Base-by-base conservation (phyloP, 768 basidiomycete genomes). In the Boletus rex-veris region DNA sequence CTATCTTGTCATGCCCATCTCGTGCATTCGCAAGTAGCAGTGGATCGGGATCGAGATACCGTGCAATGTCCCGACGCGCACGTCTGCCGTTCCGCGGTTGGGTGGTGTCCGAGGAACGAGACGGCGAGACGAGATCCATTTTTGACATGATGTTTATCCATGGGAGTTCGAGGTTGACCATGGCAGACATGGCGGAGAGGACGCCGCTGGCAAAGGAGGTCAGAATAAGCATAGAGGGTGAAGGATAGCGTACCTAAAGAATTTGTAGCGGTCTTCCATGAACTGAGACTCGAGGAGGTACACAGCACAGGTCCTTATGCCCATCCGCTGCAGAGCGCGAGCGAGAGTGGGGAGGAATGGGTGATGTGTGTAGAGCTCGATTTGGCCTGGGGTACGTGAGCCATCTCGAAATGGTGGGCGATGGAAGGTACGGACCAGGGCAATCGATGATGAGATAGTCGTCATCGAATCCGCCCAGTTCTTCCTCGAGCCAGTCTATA, bases 141-240 rank as follows among this genome's bases (percentile, higher is more conserved):
- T 99, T 99, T 41, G 92, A 96, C 90, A 99, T 93, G 68, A 98
- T 74, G 64, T 98, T 98, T 57, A 99, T 86, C 88, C 93, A 95
- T 1, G 95, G 94, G 35, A 97, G 85, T 66, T 98, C 97, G 38
- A 99, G 81, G 63, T 93, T 94, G 35, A 98, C 90, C 97, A 99
- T 99, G 28, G 96, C 94, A 36, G 92, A 94, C 97, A 99, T 98
- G 28, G 97, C 97, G 40, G 90, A 91, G 52, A 99, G 78, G 8
- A 98, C 96, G 18, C 97, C 97, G 54, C 92, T 92, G 60, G 18
- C 10, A 48, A 30, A 24, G 39, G 44, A 60, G 44, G 48, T 63
- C 54, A 59, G 48, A 10, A 14, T 2, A 3, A 15, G n/a, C 26
- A 12, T 43, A 8, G n/a, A 53, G 37, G 19, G n/a, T 7, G 53